phyloP scores from a whole-genome alignment of 176 grass and related monocot genomes.

The Areca catechu region DNA sequence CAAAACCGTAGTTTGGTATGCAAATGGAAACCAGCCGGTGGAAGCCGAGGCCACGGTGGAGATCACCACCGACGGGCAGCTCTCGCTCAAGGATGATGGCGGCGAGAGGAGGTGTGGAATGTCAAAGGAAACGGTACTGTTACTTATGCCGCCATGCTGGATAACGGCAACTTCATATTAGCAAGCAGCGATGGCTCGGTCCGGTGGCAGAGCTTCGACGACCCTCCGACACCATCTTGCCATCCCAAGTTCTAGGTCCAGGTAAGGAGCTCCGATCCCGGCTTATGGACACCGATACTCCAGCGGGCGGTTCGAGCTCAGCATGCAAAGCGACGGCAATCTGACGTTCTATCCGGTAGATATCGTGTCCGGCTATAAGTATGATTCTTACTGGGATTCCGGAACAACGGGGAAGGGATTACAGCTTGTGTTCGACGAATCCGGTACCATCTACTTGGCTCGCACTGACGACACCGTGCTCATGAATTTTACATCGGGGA shows the following conservation, averaged over 20 bases:
- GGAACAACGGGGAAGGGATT: slow-evolving; percentile 7
- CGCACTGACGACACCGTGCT: not conserved
- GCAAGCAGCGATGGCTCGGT: slow-evolving; percentile 8
- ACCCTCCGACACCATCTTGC: slow-evolving; percentile 41
- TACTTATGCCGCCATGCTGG: slow-evolving; percentile 32
- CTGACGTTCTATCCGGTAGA: slow-evolving; percentile 14
- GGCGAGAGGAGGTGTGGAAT: slow-evolving; percentile 19
- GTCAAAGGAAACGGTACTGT: not conserved
- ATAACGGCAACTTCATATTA: slow-evolving; percentile 38
- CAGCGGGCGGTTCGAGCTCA: slow-evolving; percentile 33
- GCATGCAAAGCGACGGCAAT: slow-evolving; percentile 4
- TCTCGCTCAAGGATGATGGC: slow-evolving; percentile 20
- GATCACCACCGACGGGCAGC: slow-evolving; percentile 20
- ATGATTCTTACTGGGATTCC: slow-evolving; percentile 27
- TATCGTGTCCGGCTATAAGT: slow-evolving; percentile 1
- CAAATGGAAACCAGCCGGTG: slow-evolving; percentile 3
- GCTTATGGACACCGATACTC: slow-evolving; percentile 25
- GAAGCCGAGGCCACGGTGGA: slow-evolving; percentile 3
- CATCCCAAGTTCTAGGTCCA: slow-evolving; percentile 10
- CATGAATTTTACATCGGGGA: slow-evolving; percentile 1
- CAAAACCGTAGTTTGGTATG: slow-evolving; percentile 39
- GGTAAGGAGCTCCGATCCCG: slow-evolving; percentile 13
- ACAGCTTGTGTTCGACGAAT: slow-evolving; percentile 25
- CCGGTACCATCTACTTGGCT: slow-evolving; percentile 26
- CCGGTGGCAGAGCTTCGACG: slow-evolving; percentile 29